Evolutionary conservation across 2,329 filamentous ascomycete genomes (phyloP).

Genomic region (Cryphonectria japonica): DNA sequence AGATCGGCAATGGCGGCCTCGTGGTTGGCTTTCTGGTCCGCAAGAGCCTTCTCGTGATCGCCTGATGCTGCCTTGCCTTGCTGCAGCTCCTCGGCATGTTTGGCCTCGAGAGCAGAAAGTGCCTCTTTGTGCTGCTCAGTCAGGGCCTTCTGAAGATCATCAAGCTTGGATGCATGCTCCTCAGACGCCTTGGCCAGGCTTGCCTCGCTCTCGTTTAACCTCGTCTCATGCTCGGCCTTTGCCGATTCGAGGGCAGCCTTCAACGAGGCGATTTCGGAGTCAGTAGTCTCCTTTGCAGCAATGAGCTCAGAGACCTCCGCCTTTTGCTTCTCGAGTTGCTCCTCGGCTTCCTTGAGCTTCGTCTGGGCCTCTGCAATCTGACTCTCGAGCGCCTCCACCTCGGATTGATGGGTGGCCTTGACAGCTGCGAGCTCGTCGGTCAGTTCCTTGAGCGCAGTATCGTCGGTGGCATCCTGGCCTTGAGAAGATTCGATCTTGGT

Average conservation of each 20-base stretch:
- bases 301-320: constrained; percentile 53
- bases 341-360: constrained; percentile 56
- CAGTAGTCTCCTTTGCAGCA: constrained; percentile 52
- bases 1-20: constrained; percentile 52
- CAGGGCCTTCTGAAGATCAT: constrained; percentile 53
- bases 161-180: constrained; percentile 54
- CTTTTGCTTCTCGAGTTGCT: constrained; percentile 55
- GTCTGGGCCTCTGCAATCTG: constrained; percentile 53
- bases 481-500: constrained; percentile 49
- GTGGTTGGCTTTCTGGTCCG: constrained; percentile 55
- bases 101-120: constrained; percentile 55
- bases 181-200: constrained; percentile 45
- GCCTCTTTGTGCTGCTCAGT: constrained; percentile 54
- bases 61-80: constrained; percentile 49
- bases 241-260: constrained; percentile 55
- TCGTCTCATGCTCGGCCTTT: constrained; percentile 46
- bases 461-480: constrained; percentile 43
- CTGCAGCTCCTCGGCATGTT: constrained; percentile 55
- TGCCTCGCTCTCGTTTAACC: constrained; percentile 44
- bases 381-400: constrained; percentile 51
- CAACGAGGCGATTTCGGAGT: constrained; percentile 52
- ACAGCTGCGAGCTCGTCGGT: constrained; percentile 52
- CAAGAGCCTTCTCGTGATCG: constrained; percentile 53
- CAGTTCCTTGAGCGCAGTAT: constrained; percentile 47
- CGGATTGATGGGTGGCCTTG: constrained; percentile 54